Percentiles rank a stretch among this genome's conserved stretches.
Conservation (phyloP, 805 yeast species). For the Saturnispora halmiae region DNA sequence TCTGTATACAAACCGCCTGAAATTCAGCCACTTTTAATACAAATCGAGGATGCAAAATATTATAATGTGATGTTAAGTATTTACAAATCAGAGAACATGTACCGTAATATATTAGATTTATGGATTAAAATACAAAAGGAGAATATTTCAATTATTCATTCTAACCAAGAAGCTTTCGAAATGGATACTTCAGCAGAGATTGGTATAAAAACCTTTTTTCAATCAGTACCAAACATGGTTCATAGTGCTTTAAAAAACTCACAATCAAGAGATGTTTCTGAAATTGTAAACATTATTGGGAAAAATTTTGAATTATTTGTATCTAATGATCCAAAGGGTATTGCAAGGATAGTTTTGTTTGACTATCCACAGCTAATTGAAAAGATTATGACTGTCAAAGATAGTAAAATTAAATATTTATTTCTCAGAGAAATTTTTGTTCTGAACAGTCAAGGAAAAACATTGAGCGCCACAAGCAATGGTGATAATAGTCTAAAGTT, state of each 20-base stretch:
- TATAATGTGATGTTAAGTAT: conserved; percentile 49
- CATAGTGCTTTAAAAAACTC: conserved; percentile 19
- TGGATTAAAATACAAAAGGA: conserved; percentile 33
- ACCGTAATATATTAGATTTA: conserved; percentile 43
- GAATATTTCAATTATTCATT: neutral
- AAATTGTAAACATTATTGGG: conserved; percentile 23
- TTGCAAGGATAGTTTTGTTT: conserved; percentile 31
- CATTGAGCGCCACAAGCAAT: conserved; percentile 24
- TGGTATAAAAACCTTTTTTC: conserved; percentile 22
- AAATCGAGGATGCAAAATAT: conserved; percentile 47
- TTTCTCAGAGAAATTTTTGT: conserved; percentile 31
- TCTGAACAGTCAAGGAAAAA: conserved; percentile 12
- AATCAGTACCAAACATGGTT: conserved; percentile 24
- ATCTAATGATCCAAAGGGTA: conserved; percentile 26
- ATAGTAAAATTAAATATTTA: conserved; percentile 21
- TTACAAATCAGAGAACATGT: conserved; percentile 45
- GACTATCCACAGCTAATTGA: conserved; percentile 34
- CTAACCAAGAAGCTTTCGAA: too few relatives aligned
- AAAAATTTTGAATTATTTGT: conserved; percentile 26
- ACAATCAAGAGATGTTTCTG: conserved; percentile 13
- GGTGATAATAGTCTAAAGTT: conserved; percentile 16
- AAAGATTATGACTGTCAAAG: conserved; percentile 28
- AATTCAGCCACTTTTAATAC: conserved; percentile 38
- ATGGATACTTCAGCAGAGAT: too few relatives aligned
- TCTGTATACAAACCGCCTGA: conserved; percentile 56